Conservation (phyloP, 2,329 filamentous ascomycete species). For the Penicillium brasilianum region DNA sequence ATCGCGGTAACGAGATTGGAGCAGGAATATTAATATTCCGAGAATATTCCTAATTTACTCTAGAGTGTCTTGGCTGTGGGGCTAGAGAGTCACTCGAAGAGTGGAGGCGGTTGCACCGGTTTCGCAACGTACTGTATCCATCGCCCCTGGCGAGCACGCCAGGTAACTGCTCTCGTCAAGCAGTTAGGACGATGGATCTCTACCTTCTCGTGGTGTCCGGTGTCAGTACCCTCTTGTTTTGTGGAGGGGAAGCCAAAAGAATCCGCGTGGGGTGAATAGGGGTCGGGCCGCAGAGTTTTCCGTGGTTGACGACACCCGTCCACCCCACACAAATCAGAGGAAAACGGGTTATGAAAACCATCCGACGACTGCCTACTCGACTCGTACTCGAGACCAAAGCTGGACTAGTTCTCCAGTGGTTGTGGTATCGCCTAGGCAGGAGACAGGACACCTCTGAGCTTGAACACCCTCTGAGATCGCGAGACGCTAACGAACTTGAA, state of each 20-base stretch:
- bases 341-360: constrained; percentile 22
- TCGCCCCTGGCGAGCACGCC: constrained; percentile 5
- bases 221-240: no score
- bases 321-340: constrained; percentile 14
- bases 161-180: constrained; percentile 32
- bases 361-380: constrained; percentile 22
- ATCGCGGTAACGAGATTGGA: no score
- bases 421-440: constrained; percentile 21
- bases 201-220: constrained; percentile 24
- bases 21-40: no score
- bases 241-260: no score
- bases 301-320: constrained; percentile 14
- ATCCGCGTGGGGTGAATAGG: constrained; percentile 18
- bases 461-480: no score
- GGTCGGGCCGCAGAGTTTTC: constrained; percentile 21
- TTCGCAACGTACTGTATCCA: no score
- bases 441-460: no score
- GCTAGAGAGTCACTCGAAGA: no score
- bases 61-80: no score
- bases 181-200: constrained; percentile 21
- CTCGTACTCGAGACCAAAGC: constrained; percentile 21
- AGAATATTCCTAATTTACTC: no score
- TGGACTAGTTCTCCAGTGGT: constrained; percentile 17
- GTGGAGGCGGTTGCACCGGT: no score
- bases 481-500: no score